Evolutionary conservation across 2,329 filamentous ascomycete species (phyloP).

Genomic region (Hymenoscyphus scutula): DNA sequence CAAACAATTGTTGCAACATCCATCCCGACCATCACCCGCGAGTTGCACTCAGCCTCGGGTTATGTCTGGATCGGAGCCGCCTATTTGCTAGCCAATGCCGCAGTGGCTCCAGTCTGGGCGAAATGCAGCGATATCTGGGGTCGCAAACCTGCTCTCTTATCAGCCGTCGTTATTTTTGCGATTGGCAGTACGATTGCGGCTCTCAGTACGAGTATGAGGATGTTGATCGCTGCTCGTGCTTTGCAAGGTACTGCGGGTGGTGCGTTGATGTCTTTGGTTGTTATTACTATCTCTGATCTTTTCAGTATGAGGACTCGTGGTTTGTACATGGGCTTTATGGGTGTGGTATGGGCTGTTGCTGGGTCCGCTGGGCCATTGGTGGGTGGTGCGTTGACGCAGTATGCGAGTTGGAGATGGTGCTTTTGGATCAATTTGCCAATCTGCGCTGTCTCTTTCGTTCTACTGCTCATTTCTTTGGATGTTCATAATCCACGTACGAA

Average conservation of each 20-base stretch:
- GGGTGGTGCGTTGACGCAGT: slow-evolving; percentile 60
- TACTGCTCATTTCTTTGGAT: slow-evolving; percentile 60
- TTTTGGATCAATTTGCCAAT: slow-evolving; percentile 55
- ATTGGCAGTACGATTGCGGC: slow-evolving; percentile 60
- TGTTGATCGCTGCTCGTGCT: slow-evolving; percentile 60
- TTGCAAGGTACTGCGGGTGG: slow-evolving; percentile 64
- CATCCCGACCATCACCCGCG: slow-evolving; percentile 40
- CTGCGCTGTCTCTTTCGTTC: slow-evolving; percentile 43
- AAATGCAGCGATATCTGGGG: slow-evolving; percentile 68
- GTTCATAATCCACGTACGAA: slow-evolving; percentile 60
- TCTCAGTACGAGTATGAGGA: slow-evolving; percentile 54
- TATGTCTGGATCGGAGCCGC: slow-evolving; percentile 54
- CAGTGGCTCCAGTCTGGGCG: slow-evolving; percentile 45
- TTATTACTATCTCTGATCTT: slow-evolving; percentile 62
- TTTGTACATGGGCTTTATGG: slow-evolving; percentile 59
- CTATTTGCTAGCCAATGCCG: slow-evolving; percentile 46
- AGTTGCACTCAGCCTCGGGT: slow-evolving; percentile 43
- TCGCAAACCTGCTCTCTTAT: slow-evolving; percentile 59
- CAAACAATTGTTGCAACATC: slow-evolving; percentile 40
- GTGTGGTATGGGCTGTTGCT: slow-evolving; percentile 60
- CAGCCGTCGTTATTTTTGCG: slow-evolving; percentile 61
- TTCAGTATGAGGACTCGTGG: slow-evolving; percentile 59
- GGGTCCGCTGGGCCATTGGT: slow-evolving; percentile 58
- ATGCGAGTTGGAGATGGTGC: slow-evolving; percentile 59
- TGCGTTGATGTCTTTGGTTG: slow-evolving; percentile 61